A percentile compares a stretch with the other conserved stretches of the same genome.
Evolutionary conservation across 2,329 filamentous ascomycete genomes (phyloP).

Genomic region (Bipolaris bicolor): DNA sequence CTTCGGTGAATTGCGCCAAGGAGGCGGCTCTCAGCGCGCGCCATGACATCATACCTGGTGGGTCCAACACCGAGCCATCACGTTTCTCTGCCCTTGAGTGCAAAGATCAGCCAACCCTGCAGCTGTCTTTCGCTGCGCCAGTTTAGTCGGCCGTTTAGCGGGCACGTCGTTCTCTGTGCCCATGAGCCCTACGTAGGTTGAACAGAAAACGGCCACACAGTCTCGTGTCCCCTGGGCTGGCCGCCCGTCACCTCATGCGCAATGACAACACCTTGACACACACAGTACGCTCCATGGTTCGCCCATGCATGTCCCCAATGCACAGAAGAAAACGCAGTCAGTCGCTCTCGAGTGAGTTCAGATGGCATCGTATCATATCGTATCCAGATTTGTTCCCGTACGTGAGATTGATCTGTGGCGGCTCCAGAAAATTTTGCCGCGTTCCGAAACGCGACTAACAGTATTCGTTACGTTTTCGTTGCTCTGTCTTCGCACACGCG

Average conservation of each 20-base stretch:
- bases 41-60: slow-evolving; percentile 22
- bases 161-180: background rate
- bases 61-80: slow-evolving; percentile 7
- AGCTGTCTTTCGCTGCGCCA: slow-evolving; percentile 15
- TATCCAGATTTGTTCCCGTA: background rate
- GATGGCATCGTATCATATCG: background rate
- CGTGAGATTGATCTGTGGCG: slow-evolving; percentile 3
- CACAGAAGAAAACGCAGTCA: background rate
- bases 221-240: background rate
- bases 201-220: background rate
- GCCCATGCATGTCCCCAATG: background rate
- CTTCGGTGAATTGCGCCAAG: slow-evolving; percentile 11
- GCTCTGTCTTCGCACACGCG: slow-evolving; percentile 10
- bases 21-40: slow-evolving; percentile 14
- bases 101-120: slow-evolving; percentile 19
- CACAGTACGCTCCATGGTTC: background rate
- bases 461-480: slow-evolving; percentile 18
- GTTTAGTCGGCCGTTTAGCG: slow-evolving; percentile 2
- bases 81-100: slow-evolving; percentile 9
- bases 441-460: slow-evolving; percentile 10
- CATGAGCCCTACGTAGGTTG: too few relatives aligned
- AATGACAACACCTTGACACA: slow-evolving; percentile 2
- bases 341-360: background rate
- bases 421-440: slow-evolving; percentile 8
- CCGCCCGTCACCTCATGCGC: slow-evolving; percentile 3